A percentile compares a stretch with the other conserved stretches of the same genome.
Evolutionary conservation across 352 stramenopile species (phyloP).

Genomic region (Phytopythium mirpurense): DNA sequence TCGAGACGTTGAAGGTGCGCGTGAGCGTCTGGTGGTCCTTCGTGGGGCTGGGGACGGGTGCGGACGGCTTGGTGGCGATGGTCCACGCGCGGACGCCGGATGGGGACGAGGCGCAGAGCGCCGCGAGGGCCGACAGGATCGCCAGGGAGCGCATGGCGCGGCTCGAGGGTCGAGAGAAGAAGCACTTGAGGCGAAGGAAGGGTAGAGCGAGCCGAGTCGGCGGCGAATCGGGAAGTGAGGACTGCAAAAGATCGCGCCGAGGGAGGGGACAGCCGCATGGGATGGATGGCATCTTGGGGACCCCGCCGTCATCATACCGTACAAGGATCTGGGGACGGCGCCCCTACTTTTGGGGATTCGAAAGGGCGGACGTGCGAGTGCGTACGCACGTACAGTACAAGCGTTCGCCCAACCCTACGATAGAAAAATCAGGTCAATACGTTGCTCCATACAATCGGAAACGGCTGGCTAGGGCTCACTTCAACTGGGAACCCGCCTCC

Average conservation of each 20-base stretch:
- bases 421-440: neutral
- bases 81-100: constrained; percentile 15
- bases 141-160: neutral
- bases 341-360: no score
- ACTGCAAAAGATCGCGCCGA: neutral
- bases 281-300: neutral
- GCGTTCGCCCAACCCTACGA: no score
- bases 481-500: no score
- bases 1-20: constrained; percentile 38
- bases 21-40: constrained; percentile 34
- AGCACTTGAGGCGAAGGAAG: neutral
- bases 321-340: no score
- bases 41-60: constrained; percentile 16
- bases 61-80: constrained; percentile 27
- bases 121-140: neutral
- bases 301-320: no score
- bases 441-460: neutral
- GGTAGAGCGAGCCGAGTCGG: neutral
- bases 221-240: neutral
- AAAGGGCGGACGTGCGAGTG: no score
- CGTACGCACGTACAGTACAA: no score
- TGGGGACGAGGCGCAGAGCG: neutral
- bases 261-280: no score
- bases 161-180: neutral
- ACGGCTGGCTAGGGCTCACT: no score